Evolutionary conservation across 2,329 filamentous ascomycete genomes (phyloP).

Genomic region (Eurotiales sp.): DNA sequence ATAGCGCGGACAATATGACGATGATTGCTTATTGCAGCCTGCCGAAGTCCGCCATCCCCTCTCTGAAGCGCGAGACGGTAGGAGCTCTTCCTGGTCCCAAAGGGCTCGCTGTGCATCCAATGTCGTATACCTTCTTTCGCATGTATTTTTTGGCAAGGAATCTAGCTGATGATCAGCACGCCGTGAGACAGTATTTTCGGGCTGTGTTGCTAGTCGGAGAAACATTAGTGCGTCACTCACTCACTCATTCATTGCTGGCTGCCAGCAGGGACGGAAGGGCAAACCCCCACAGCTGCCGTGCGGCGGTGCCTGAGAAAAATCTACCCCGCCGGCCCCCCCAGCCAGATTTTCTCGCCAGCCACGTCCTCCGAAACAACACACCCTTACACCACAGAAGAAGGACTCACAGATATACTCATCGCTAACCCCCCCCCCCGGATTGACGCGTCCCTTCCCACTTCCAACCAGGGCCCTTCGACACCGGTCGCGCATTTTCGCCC

Average conservation of each 20-base stretch:
- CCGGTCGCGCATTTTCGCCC: conserved; percentile 29
- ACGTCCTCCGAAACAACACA: not conserved
- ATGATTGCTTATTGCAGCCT: too few relatives aligned
- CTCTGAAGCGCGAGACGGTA: too few relatives aligned
- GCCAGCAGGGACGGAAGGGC: not conserved
- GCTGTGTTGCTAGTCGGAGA: not conserved
- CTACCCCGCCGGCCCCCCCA: conserved; percentile 8
- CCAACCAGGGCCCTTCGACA: conserved; percentile 7
- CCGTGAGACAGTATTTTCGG: too few relatives aligned
- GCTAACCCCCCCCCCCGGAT: not conserved
- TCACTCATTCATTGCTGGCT: not conserved
- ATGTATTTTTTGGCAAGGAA: too few relatives aligned
- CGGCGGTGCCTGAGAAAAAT: conserved; percentile 8
- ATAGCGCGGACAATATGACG: too few relatives aligned
- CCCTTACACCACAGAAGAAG: not conserved
- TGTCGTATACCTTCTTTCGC: too few relatives aligned
- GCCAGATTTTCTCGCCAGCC: not conserved
- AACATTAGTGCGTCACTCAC: conserved; percentile 8
- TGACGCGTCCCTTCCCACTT: not conserved
- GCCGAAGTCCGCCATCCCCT: too few relatives aligned
- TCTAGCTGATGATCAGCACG: too few relatives aligned
- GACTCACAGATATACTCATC: too few relatives aligned
- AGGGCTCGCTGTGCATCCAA: too few relatives aligned
- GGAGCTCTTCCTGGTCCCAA: too few relatives aligned
- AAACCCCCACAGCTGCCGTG: conserved; percentile 9